A percentile compares a stretch with the other conserved stretches of the same genome.
Evolutionary conservation across 257 asterid genomes (phyloP).

Genomic region (Solanum ossicruentum): DNA sequence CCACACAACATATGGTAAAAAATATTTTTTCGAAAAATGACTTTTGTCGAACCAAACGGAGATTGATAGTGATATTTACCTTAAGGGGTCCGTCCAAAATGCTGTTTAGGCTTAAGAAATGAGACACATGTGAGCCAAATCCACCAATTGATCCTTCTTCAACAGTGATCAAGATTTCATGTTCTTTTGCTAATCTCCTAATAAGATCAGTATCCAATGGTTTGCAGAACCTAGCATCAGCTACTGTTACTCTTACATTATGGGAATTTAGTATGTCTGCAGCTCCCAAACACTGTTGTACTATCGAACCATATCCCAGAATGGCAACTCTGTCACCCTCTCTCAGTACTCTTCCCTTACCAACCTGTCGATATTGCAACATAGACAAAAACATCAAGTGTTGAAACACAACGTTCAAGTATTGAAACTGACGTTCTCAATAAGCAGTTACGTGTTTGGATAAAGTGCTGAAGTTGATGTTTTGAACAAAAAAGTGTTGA

Average conservation of each 20-base stretch:
- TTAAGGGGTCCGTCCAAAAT: constrained; percentile 60
- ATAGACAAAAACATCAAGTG: neutral
- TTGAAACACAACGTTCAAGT: neutral
- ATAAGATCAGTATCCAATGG: constrained; percentile 61
- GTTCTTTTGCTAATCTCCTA: constrained; percentile 45
- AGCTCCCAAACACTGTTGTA: constrained; percentile 56
- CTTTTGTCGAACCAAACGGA: neutral
- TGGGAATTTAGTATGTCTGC: constrained; percentile 32
- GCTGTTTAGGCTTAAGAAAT: constrained; percentile 49
- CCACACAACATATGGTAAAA: neutral
- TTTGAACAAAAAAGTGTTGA: neutral
- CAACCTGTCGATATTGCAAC: constrained; percentile 27
- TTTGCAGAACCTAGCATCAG: constrained; percentile 76
- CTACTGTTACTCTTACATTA: constrained; percentile 33
- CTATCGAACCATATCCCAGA: constrained; percentile 57
- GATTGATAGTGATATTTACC: constrained; percentile 16
- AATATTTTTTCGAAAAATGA: neutral
- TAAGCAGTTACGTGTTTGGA: neutral
- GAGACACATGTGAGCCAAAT: constrained; percentile 66
- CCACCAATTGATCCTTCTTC: constrained; percentile 88
- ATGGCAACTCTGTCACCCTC: constrained; percentile 64
- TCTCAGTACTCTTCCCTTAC: constrained; percentile 49
- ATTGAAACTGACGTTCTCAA: neutral
- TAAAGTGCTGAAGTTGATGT: neutral
- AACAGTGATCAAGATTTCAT: constrained; percentile 51